Percentiles rank a stretch among this genome's conserved stretches.
Conservation (phyloP, 371 early-diverging fungal species). For the Umbelopsis sp. region DNA sequence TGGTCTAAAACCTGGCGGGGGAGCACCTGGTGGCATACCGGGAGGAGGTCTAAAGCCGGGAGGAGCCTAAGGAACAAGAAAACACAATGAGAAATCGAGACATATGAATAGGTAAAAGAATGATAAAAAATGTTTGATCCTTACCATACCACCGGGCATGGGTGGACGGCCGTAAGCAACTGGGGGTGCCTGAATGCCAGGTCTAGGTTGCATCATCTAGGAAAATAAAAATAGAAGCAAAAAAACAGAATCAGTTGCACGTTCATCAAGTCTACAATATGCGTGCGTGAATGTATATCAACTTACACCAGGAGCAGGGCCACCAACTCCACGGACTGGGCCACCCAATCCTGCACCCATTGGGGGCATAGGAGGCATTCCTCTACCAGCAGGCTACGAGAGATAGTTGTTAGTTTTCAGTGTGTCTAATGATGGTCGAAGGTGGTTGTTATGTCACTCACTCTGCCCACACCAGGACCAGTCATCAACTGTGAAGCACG, state of each 20-base stretch:
- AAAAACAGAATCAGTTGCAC: neutral
- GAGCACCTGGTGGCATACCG: slow-evolving; percentile 59
- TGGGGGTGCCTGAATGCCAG: slow-evolving; percentile 68
- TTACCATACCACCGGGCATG: slow-evolving; percentile 41
- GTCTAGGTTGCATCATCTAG: slow-evolving; percentile 75
- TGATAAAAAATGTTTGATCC: neutral
- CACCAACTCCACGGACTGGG: slow-evolving; percentile 92
- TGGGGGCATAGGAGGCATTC: slow-evolving; percentile 83
- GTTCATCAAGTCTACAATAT: slow-evolving; percentile 11
- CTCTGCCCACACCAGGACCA: slow-evolving; percentile 77
- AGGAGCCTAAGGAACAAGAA: slow-evolving; percentile 44
- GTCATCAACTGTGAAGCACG: slow-evolving; percentile 54
- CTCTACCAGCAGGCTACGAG: slow-evolving; percentile 85
- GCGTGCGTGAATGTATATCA: too few relatives aligned
- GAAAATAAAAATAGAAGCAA: neutral
- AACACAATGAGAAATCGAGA: neutral
- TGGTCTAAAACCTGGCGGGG: slow-evolving; percentile 38
- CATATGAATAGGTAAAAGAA: neutral
- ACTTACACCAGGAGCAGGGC: slow-evolving; percentile 78
- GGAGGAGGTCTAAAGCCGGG: slow-evolving; percentile 72
- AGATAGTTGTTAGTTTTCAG: slow-evolving; percentile 10
- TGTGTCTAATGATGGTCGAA: slow-evolving; percentile 2
- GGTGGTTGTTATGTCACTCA: slow-evolving; percentile 24
- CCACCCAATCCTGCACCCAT: slow-evolving; percentile 77
- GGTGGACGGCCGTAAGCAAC: slow-evolving; percentile 79